Base-by-base conservation (phyloP, 78 protist genomes). In the Dictyostelium purpureum region DNA sequence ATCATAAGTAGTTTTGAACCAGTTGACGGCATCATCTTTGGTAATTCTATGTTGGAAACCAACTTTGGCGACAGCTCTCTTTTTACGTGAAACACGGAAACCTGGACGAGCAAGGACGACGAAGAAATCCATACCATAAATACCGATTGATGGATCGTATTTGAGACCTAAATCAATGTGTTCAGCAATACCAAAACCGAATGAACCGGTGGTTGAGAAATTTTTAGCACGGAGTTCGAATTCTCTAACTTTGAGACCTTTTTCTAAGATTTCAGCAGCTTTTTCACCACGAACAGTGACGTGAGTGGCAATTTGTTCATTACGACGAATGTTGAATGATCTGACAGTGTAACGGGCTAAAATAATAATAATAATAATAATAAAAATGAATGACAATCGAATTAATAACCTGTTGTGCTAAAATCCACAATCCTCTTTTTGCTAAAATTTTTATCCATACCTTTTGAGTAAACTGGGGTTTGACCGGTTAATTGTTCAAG, bases 91-190 rank as follows among this genome's bases (percentile, higher is more conserved):
- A 24, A 99, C 98, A 82, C 99, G 96, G 87, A 14, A 38, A 59
- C 99, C 98, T 94, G 97, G 97, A 85, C 99, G 97, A 43, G 71
- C 43, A 52, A 99, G 96, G 67, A 97, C 97, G 54, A 99, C 98
- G 97, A 77, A 97, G 98, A 99, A 98, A 96, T 98, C 99, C 99
- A 98, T 97, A 90, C 99, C 99, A 96, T 97, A 98, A 89, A 99
- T 99, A 71, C 99, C 99, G 59, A 94, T 96, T 71, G 89, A 40
- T 63, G 99, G 99, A 94, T 99, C 99, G 97, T 99, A 99, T 95
- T 98, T 97, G 95, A 99, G 71, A 43, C 99, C 99, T 65, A 99
- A 96, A 93, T 99, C 99, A 79, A 99, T 99, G 99, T 99, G 99
- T 93, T 98, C 99, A 65, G 94, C 71, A 79, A 99, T 97, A 88